A percentile compares a stretch with the other conserved stretches of the same genome.
These are phyloP conservation scores for Diatrype stigma DNA, from an alignment of 2,329 filamentous ascomycete genomes.

Conservation along the genomic window DNA sequence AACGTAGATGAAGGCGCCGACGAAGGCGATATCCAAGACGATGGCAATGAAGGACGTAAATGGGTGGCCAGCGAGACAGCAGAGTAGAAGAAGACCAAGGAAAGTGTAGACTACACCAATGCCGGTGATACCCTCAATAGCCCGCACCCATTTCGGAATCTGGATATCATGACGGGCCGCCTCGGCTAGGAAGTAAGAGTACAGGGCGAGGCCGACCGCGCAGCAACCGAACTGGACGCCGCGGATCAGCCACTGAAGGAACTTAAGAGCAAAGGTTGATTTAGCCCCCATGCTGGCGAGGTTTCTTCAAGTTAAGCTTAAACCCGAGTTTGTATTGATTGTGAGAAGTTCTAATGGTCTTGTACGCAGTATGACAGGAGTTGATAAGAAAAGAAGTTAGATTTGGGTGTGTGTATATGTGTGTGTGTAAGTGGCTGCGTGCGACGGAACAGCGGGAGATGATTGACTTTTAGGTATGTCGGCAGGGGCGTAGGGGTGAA, in stretches of 20 bases:
- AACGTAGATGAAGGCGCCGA: constrained; percentile 75
- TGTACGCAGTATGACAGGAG: neutral
- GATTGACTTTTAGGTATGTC: neutral
- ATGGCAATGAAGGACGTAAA: constrained; percentile 72
- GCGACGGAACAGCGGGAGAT: no score
- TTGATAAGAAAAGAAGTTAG: neutral
- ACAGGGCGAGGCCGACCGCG: constrained; percentile 71
- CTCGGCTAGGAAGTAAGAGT: constrained; percentile 78
- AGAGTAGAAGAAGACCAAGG: constrained; percentile 68
- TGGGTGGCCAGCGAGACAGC: constrained; percentile 70
- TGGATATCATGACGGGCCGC: constrained; percentile 59
- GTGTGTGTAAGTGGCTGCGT: no score
- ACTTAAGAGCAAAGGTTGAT: constrained; percentile 61
- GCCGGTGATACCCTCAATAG: constrained; percentile 76
- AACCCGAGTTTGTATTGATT: neutral
- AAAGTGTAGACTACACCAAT: constrained; percentile 70
- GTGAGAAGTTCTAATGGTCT: neutral
- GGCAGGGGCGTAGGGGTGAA: neutral
- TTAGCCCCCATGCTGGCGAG: constrained; percentile 50
- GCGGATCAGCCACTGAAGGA: constrained; percentile 67
- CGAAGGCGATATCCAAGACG: constrained; percentile 72
- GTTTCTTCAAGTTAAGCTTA: neutral
- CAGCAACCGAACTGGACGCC: constrained; percentile 69
- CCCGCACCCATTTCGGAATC: constrained; percentile 64
- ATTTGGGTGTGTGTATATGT: neutral